Evolutionary conservation across 257 asterid species (phyloP), one percentile per base, ranked within the genome.

Genomic region (Cordia subcordata): DNA sequence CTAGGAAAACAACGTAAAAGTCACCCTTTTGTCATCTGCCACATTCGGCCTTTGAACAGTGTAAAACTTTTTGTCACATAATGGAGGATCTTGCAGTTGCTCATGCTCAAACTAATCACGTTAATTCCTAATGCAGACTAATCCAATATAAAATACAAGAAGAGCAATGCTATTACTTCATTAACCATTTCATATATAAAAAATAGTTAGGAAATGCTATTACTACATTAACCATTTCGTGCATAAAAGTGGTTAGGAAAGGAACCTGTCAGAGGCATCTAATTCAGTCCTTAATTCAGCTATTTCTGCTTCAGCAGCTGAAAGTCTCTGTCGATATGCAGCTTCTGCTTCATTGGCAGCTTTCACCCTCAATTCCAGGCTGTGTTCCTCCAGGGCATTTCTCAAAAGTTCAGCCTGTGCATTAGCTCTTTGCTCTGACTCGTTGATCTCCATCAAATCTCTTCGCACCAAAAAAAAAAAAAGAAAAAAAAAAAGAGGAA

Each of bases 341-440:
- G 77, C 81, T 78, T 93, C 96, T 61, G 96, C 94, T 84, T 93
- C 99, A 79, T 86, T 80, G 60, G 97, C 99, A 56, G 99, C 86
- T 79, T 77, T 89, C 68, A 93, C 89, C 73, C 97, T 81, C 82
- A 93, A 75, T 73, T 84, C 97, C 60, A 89, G 84, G 71, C 85
- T 75, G 68, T 93, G 96, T 57, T 93, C 99, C 60, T 81, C 88
- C 37, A 93, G 77, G 60, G 88, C 96, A 77, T 75, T 82, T 79
- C 75, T 86, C 77, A 93, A 62, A 60, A 76, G 57, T 70, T 78
- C 85, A 81, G 87, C 95, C 83, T 85, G 95, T 55, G 75, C 62
- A 53, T 49, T 79, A 53, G 97, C 99, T 86, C 86, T 82, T 66
- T 64, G 84, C 78, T 82, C 95, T 0, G 96, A 93, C 69, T 78